Percentiles rank a stretch among this genome's conserved stretches.
Evolutionary conservation across 441 rosid genomes (phyloP).

Genomic region (Lepidium campestre): DNA sequence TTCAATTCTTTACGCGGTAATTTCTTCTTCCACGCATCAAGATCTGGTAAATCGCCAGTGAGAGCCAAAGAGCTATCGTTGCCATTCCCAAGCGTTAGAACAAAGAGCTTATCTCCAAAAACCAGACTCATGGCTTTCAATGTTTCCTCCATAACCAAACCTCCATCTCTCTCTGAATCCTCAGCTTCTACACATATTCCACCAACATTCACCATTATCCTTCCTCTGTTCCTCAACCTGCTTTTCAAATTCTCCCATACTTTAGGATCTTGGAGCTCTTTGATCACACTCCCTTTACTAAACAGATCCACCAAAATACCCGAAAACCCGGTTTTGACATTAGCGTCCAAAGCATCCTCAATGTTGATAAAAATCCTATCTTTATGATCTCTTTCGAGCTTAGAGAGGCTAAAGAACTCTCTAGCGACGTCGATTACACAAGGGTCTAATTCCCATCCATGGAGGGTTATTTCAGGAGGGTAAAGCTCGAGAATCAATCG

Average conservation of each 20-base stretch:
- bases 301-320: constrained; percentile 80
- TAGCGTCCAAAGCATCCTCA: constrained; percentile 58
- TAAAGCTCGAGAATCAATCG: constrained; percentile 67
- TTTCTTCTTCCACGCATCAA: constrained; percentile 49
- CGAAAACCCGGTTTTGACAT: constrained; percentile 48
- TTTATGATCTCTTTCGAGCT: constrained; percentile 56
- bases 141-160: constrained; percentile 61
- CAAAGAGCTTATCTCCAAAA: constrained; percentile 47
- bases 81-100: constrained; percentile 47
- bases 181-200: constrained; percentile 80
- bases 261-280: constrained; percentile 75
- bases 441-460: constrained; percentile 92
- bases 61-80: constrained; percentile 74
- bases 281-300: constrained; percentile 61
- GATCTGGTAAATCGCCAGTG: constrained; percentile 59
- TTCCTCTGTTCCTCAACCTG: constrained; percentile 61
- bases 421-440: constrained; percentile 70
- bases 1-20: constrained; percentile 42
- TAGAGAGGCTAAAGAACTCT: constrained; percentile 58
- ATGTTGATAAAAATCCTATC: constrained; percentile 56
- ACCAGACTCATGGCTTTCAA: constrained; percentile 58
- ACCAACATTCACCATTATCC: constrained; percentile 82
- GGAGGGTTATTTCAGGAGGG: constrained; percentile 48
- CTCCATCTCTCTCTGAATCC: constrained; percentile 58
- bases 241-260: constrained; percentile 57